Evolutionary conservation across 192 early-diverging fungal species (phyloP).

Genomic region (Coemansia sp.): DNA sequence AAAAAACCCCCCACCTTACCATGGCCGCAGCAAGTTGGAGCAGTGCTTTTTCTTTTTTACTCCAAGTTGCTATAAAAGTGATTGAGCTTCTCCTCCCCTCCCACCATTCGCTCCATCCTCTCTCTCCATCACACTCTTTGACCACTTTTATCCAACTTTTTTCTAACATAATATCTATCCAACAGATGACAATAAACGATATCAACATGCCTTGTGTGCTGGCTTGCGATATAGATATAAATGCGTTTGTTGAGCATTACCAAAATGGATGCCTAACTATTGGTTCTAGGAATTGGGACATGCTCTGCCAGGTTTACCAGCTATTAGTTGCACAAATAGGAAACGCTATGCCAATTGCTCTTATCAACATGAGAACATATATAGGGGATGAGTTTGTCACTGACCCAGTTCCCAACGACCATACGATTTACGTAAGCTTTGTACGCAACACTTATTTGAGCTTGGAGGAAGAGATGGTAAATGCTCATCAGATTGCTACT

Average conservation of each 20-base stretch:
- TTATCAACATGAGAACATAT: not conserved
- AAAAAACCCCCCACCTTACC: no score
- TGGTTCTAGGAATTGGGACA: not conserved
- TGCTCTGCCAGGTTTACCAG: not conserved
- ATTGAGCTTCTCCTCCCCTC: no score
- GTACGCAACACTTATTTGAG: not conserved
- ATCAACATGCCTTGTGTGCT: not conserved
- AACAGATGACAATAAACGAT: not conserved
- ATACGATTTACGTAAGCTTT: not conserved
- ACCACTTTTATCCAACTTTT: no score
- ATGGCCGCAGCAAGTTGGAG: no score
- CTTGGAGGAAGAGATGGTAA: not conserved
- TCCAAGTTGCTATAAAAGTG: no score
- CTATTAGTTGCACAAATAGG: not conserved
- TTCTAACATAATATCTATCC: not conserved
- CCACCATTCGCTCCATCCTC: no score
- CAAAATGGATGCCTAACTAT: not conserved
- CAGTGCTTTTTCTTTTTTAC: no score
- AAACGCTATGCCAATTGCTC: not conserved
- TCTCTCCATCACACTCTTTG: no score
- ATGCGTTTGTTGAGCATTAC: not conserved
- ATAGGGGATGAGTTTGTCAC: not conserved
- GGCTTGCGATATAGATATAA: not conserved
- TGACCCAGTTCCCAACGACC: not conserved
- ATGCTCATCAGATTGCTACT: not conserved